Conservation (phyloP, 163 green algal genomes). For the Scenedesmus sp. region DNA sequence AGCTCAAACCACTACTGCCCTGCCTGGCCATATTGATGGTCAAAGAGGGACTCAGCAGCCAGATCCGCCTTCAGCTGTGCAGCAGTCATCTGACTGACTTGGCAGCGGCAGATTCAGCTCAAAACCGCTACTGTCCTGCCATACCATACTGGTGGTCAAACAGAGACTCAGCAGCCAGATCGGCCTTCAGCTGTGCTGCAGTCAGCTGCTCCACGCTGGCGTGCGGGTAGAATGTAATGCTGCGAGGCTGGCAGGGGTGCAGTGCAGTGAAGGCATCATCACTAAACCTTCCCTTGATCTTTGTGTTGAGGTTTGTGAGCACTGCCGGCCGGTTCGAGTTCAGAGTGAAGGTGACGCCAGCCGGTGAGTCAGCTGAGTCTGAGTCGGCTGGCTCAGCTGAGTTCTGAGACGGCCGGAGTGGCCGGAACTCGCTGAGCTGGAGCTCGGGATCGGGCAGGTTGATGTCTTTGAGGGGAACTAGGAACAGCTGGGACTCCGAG, state of each 20-base stretch:
- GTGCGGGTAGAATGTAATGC: conserved; percentile 25
- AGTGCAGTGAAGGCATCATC: conserved; percentile 25
- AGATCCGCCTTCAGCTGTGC: no score
- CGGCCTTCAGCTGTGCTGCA: neutral
- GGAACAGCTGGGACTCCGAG: conserved; percentile 30
- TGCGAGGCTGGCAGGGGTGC: conserved; percentile 33
- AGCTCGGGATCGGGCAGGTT: conserved; percentile 34
- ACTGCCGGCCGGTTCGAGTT: neutral
- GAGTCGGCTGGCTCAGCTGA: neutral
- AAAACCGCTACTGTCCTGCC: neutral
- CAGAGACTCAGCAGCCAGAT: conserved; percentile 20
- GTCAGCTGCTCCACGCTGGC: neutral
- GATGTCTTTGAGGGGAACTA: conserved; percentile 34
- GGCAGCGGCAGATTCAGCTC: neutral
- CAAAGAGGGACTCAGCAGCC: no score
- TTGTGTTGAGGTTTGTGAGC: neutral
- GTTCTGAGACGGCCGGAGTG: neutral
- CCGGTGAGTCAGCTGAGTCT: neutral
- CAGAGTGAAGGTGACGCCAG: conserved; percentile 14
- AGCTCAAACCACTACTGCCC: neutral
- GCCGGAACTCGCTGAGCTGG: neutral
- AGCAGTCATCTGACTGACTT: no score
- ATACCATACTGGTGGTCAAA: conserved; percentile 44
- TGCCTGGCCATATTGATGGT: neutral
- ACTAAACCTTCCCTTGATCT: conserved; percentile 31